Conservation (phyloP, 257 asterid species). For the Solanum lignicaule region DNA sequence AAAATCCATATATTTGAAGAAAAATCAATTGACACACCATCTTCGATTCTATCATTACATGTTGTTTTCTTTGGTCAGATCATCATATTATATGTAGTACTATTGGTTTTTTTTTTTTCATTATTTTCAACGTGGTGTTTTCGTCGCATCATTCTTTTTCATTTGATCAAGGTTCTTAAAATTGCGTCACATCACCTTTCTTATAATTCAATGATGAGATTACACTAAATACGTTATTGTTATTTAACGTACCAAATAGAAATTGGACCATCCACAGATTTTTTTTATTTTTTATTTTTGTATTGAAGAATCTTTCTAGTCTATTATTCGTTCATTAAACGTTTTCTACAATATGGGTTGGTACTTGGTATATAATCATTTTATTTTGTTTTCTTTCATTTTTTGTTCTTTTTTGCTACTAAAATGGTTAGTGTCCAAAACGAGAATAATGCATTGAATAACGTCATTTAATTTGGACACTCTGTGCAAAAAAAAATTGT, state of each 20-base stretch:
- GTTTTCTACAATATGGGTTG: background rate
- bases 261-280: background rate
- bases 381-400: background rate
- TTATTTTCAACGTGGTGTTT: background rate
- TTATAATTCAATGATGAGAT: background rate
- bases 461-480: constrained; percentile 17
- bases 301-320: background rate
- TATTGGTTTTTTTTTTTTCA: too few species aligned
- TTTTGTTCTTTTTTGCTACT: background rate
- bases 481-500: background rate
- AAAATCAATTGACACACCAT: background rate
- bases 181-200: background rate
- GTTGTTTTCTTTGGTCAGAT: rapidly evolving
- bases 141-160: too few species aligned
- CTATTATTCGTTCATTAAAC: background rate
- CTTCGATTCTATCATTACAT: background rate
- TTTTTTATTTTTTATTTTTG: too few species aligned
- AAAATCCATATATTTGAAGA: background rate
- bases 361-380: background rate
- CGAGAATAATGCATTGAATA: constrained; percentile 19
- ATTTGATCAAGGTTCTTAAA: background rate
- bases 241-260: background rate
- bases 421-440: background rate
- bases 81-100: background rate
- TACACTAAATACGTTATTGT: background rate